Evolutionary conservation across 225 moss, liverwort and hornwort genomes (phyloP).

Genomic region (Ulota crispa): DNA sequence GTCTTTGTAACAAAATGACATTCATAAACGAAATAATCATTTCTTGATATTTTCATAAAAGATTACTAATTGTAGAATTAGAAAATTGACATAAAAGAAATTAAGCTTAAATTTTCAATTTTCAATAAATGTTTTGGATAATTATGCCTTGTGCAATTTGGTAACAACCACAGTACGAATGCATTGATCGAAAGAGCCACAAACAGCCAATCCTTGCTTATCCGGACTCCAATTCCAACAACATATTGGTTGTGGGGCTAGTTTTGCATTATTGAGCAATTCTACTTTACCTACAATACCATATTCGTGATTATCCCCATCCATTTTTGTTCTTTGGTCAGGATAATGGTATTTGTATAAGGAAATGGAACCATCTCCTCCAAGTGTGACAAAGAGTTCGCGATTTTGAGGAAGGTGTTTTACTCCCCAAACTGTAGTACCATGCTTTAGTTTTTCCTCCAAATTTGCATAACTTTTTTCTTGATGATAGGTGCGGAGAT

Average conservation of each 20-base stretch:
- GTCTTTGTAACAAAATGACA: too few relatives aligned
- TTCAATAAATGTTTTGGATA: too few relatives aligned
- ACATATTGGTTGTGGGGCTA: slow-evolving; percentile 81
- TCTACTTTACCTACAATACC: slow-evolving; percentile 69
- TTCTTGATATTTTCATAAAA: too few relatives aligned
- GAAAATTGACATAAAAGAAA: too few relatives aligned
- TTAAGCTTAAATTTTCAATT: too few relatives aligned
- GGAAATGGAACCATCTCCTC: slow-evolving; percentile 82
- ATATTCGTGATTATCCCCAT: slow-evolving; percentile 45
- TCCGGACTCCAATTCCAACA: slow-evolving; percentile 82
- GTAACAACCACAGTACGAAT: slow-evolving; percentile 77
- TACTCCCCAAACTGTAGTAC: slow-evolving; percentile 80
- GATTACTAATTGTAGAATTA: too few relatives aligned
- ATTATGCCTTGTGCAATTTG: slow-evolving; percentile 53
- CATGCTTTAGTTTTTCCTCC: slow-evolving; percentile 67
- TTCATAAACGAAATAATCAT: too few relatives aligned
- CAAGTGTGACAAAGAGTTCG: slow-evolving; percentile 77
- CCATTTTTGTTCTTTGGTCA: slow-evolving; percentile 50
- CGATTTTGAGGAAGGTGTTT: slow-evolving; percentile 85
- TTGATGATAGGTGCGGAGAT: slow-evolving; percentile 65
- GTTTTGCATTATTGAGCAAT: slow-evolving; percentile 59
- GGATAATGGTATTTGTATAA: slow-evolving; percentile 90
- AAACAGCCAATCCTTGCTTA: slow-evolving; percentile 75
- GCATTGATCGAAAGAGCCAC: slow-evolving; percentile 91
- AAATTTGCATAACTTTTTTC: slow-evolving; percentile 63